Conservation (phyloP, 331 rosid species). For the Telfairia occidentalis region DNA sequence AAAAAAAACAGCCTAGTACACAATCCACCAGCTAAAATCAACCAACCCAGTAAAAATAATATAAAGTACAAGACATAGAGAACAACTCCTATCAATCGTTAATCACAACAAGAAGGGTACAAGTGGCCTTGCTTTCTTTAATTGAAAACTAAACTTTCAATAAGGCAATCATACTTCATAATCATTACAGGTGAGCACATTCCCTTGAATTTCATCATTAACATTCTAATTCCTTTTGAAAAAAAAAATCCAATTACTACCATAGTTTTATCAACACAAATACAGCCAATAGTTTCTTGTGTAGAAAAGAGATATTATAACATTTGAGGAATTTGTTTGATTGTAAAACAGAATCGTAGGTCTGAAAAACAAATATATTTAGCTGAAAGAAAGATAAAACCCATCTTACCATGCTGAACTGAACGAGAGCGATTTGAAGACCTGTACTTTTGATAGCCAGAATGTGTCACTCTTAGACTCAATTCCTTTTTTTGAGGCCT, state of each 20-base stretch:
- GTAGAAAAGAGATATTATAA: neutral
- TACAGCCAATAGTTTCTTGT: no score
- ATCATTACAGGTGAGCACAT: neutral
- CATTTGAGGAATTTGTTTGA: neutral
- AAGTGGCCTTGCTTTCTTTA: neutral
- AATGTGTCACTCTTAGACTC: constrained; percentile 37
- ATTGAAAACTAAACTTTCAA: neutral
- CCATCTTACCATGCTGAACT: constrained; percentile 50
- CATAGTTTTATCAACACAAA: neutral
- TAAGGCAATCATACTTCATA: neutral
- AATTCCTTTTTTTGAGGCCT: constrained; percentile 69
- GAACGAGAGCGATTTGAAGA: constrained; percentile 58
- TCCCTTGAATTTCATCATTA: neutral
- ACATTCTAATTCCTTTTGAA: neutral
- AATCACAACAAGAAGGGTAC: neutral
- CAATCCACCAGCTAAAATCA: neutral
- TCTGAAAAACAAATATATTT: neutral
- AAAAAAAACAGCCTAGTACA: neutral
- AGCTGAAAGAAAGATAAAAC: neutral
- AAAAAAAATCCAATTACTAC: no score
- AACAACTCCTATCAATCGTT: neutral
- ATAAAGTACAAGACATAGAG: neutral
- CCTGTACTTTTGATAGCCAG: constrained; percentile 61
- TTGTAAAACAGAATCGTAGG: neutral
- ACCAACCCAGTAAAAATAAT: neutral